Conservation (phyloP, 225 moss, liverwort and hornwort species). For the Lunularia cruciata region DNA sequence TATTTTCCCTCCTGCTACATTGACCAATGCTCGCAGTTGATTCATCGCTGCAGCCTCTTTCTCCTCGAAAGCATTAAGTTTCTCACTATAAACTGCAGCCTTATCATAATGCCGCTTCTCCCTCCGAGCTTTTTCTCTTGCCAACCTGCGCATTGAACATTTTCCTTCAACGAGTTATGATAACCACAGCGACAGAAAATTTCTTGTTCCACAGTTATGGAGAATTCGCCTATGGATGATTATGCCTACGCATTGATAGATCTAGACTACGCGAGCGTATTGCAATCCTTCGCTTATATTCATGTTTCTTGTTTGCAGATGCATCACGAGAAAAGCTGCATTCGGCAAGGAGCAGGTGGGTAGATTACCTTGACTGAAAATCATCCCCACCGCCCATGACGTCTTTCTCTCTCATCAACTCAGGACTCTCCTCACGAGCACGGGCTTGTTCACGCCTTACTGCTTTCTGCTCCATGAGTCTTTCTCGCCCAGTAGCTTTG, state of each 20-base stretch:
- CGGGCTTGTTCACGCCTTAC: conserved; percentile 76
- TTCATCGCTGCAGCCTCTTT: conserved; percentile 83
- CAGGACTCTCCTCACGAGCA: conserved; percentile 79
- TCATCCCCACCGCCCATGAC: conserved; percentile 94
- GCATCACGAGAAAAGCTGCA: too few species aligned
- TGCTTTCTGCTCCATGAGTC: conserved; percentile 69
- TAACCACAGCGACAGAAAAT: too few species aligned
- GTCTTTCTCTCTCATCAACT: conserved; percentile 71
- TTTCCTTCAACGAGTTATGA: too few species aligned
- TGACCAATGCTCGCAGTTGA: conserved; percentile 74
- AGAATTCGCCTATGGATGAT: too few species aligned
- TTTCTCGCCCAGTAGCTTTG: conserved; percentile 82
- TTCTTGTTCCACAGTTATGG: too few species aligned
- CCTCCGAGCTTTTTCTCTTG: conserved; percentile 68
- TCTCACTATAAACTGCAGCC: conserved; percentile 61
- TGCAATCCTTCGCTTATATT: not conserved
- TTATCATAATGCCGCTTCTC: conserved; percentile 68
- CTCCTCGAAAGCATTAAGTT: conserved; percentile 65
- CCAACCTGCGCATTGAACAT: conserved; percentile 53
- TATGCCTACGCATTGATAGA: too few species aligned
- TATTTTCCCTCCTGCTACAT: conserved; percentile 84
- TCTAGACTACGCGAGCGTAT: too few species aligned
- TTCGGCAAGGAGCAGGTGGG: not conserved
- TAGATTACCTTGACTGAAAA: conserved; percentile 62
- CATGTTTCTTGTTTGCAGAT: too few species aligned